Percentiles rank a stretch among this genome's conserved stretches.
Conservation (phyloP, 768 basidiomycete species). For the Boletus reticuloceps region DNA sequence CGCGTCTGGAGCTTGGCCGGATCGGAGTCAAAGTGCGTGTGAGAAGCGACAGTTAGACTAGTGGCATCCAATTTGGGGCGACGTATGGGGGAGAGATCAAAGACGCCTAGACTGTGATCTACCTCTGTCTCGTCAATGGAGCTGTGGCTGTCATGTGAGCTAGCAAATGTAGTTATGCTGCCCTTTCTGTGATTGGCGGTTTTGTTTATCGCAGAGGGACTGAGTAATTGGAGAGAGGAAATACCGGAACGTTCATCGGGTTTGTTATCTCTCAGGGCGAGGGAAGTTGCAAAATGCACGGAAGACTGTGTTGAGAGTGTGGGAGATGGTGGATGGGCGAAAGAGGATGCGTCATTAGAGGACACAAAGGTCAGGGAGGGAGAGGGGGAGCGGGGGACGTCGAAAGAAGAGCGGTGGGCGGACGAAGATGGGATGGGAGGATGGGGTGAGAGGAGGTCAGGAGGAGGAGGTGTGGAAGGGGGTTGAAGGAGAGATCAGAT, state of each 20-base stretch:
- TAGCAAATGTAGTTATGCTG: conserved; percentile 54
- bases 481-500: neutral
- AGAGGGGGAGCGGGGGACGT: conserved; percentile 28
- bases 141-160: conserved; percentile 37
- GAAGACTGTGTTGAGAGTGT: conserved; percentile 68
- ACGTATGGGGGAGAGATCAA: conserved; percentile 30
- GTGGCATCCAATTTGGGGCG: conserved; percentile 36
- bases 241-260: conserved; percentile 57
- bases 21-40: conserved; percentile 39
- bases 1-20: conserved; percentile 22
- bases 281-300: conserved; percentile 53
- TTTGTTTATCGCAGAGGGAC: conserved; percentile 34
- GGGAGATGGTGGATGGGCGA: conserved; percentile 63
- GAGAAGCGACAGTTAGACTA: conserved; percentile 34
- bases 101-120: conserved; percentile 36
- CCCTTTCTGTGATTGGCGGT: conserved; percentile 49
- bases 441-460: conserved; percentile 25
- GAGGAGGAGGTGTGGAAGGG: neutral
- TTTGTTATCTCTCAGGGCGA: conserved; percentile 64
- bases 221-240: conserved; percentile 50
- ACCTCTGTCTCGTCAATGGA: conserved; percentile 48
- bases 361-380: conserved; percentile 33
- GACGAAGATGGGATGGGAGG: neutral
- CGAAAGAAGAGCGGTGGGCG: conserved; percentile 27
- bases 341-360: conserved; percentile 43